Base-by-base conservation (phyloP, 805 yeast genomes). In the Candida argentea region DNA sequence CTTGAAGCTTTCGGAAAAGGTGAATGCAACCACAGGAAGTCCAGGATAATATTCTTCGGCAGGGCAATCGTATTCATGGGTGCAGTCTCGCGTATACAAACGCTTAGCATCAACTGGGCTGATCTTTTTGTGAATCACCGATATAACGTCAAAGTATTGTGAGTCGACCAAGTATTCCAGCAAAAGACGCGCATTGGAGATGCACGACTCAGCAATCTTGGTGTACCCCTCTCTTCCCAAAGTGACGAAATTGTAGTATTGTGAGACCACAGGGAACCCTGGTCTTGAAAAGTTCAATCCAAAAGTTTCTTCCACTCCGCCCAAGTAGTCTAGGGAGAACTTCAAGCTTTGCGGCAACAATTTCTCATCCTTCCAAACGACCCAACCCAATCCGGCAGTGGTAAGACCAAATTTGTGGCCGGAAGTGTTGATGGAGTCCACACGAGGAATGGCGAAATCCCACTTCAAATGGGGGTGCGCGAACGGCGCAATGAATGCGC, bases 331-430 rank as follows among this genome's bases (percentile, higher is more conserved):
- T 46, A 86, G 65, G 39, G 80, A 76, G 57, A 86, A 86, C 43
- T 78, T 69, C 37, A 86, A 64, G 36, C 72, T 73, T 33, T 74
- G 65, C 14, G 95, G 91, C 37, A 86, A 63, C 45, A 65, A 67
- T 22, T 57, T 40, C 24, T 64, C 61, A 48, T 75, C 74, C 49
- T 76, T 73, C 85, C 94, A 87, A 30, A 86, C 56, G 36, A 86
- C 74, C 95, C 95, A 86, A 30, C 96, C 96, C 29, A 83, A 66
- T 24, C 96, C 96, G 7, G 89, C 94, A 15, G 93, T 73, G 17
- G 87, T 80, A 27, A 86, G 62, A 20, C 96, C 96, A 55, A 82
- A 86, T 57, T 86, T 86, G 60, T 86, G 96, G 34, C 95, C 95
- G 2, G 94, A 81, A 7, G 93, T 72, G 60, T 85, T 87, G 57